A percentile compares a stretch with the other conserved stretches of the same genome.
phyloP scores from a whole-genome alignment of 2,329 filamentous ascomycete genomes.

The Madurella fahalii region DNA sequence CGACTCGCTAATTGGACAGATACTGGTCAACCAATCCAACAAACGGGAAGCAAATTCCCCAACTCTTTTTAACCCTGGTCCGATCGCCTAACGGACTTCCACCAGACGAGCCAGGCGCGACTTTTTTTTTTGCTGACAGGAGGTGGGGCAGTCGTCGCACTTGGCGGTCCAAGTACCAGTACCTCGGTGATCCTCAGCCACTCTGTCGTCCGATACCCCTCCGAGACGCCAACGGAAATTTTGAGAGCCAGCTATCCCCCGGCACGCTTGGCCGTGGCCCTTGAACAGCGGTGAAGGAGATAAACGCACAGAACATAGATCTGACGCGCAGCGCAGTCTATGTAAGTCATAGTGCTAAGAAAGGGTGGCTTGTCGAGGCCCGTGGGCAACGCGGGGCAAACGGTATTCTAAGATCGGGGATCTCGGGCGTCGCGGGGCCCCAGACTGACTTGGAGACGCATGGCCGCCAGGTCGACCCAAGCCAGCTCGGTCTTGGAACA shows the following conservation, averaged over 20 bases:
- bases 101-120: conserved; percentile 16
- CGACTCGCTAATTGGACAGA: conserved; percentile 22
- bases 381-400: not conserved
- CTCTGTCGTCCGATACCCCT: conserved; percentile 21
- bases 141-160: conserved; percentile 11
- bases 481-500: not conserved
- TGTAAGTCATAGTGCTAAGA: not conserved
- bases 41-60: conserved; percentile 26
- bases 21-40: conserved; percentile 26
- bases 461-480: not conserved
- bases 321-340: too few relatives aligned
- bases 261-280: too few relatives aligned
- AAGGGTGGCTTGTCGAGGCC: not conserved
- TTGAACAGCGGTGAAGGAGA: too few relatives aligned
- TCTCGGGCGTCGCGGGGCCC: conserved; percentile 11
- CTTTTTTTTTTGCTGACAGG: conserved; percentile 20
- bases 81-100: conserved; percentile 25
- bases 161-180: conserved; percentile 25
- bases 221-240: conserved; percentile 13
- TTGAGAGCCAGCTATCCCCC: not conserved
- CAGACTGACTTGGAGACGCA: not conserved
- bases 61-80: conserved; percentile 30
- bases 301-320: too few relatives aligned
- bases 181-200: conserved; percentile 16
- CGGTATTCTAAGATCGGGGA: not conserved